A percentile compares a stretch with the other conserved stretches of the same genome.
Conservation (phyloP, 2,329 filamentous ascomycete genomes). For the Fusarium sp. region DNA sequence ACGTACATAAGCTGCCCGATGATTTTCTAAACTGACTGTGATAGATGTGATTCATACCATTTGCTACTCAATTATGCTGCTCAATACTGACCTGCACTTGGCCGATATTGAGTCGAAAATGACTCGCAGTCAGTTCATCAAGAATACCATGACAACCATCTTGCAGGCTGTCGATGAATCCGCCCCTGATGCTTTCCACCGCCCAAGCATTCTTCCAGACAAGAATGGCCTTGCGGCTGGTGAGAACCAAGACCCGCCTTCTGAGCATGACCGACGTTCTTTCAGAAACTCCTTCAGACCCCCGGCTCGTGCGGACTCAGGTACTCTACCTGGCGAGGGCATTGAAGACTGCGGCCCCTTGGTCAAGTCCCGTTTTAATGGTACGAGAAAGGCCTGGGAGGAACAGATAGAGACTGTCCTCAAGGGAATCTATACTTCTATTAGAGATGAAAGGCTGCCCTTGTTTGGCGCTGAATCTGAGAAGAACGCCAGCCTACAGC, state of each 20-base stretch:
- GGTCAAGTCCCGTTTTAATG: slow-evolving; percentile 79
- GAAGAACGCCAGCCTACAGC: slow-evolving; percentile 48
- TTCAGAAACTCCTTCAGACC: slow-evolving; percentile 63
- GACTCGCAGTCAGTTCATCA: slow-evolving; percentile 93
- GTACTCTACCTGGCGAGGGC: slow-evolving; percentile 52
- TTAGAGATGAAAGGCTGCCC: slow-evolving; percentile 86
- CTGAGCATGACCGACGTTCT: slow-evolving; percentile 51
- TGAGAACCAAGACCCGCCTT: slow-evolving; percentile 47
- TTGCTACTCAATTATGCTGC: slow-evolving; percentile 91
- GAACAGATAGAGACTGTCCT: slow-evolving; percentile 88
- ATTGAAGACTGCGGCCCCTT: slow-evolving; percentile 73
- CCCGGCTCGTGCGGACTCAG: slow-evolving; percentile 53
- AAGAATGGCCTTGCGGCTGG: slow-evolving; percentile 46
- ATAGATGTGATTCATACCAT: slow-evolving; percentile 95
- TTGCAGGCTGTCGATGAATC: slow-evolving; percentile 78
- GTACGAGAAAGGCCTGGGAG: slow-evolving; percentile 83
- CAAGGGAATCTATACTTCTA: slow-evolving; percentile 90
- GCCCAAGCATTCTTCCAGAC: slow-evolving; percentile 63
- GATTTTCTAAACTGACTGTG: slow-evolving; percentile 44
- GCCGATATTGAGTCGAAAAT: slow-evolving; percentile 97
- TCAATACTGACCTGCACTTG: slow-evolving; percentile 95
- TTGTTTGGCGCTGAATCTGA: slow-evolving; percentile 76
- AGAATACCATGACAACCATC: slow-evolving; percentile 94
- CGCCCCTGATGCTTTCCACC: slow-evolving; percentile 72
- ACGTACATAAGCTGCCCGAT: slow-evolving; percentile 47